phyloP scores from a whole-genome alignment of 441 rosid species.

The Manihot esculenta region DNA sequence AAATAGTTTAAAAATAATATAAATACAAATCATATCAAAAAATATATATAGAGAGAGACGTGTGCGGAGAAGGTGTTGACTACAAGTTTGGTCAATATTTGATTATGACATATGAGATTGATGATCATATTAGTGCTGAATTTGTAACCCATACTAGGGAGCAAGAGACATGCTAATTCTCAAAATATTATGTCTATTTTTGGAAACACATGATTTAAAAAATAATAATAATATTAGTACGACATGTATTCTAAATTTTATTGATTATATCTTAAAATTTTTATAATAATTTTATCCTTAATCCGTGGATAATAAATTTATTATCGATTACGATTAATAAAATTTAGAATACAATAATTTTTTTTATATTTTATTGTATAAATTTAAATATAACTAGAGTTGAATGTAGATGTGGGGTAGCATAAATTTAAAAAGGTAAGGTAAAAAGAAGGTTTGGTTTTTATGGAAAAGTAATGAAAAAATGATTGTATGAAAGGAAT shows the following conservation, averaged over 20 bases:
- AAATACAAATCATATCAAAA: background rate
- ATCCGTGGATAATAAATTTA: too few relatives aligned
- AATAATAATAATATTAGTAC: too few relatives aligned
- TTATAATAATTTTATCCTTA: too few relatives aligned
- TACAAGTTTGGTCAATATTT: background rate
- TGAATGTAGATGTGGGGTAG: too few relatives aligned
- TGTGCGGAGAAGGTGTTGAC: background rate
- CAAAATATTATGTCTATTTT: background rate
- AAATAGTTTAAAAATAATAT: too few relatives aligned
- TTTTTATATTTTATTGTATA: too few relatives aligned
- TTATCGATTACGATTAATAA: too few relatives aligned
- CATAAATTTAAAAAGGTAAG: too few relatives aligned
- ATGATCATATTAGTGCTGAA: background rate
- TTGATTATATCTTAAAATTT: too few relatives aligned
- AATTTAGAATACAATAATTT: background rate
- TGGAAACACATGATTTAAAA: too few relatives aligned
- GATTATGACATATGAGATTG: background rate
- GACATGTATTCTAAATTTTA: too few relatives aligned
- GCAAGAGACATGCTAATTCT: background rate
- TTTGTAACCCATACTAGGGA: background rate
- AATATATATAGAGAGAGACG: background rate
- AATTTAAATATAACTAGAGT: too few relatives aligned
- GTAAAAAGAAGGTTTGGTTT: background rate
- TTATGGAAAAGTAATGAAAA: background rate
- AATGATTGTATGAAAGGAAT: background rate